A percentile compares a stretch with the other conserved stretches of the same genome.
These are phyloP conservation scores for Hylodesmum podocarpum DNA, from an alignment of 306 rosid species.

Conservation along the genomic window DNA sequence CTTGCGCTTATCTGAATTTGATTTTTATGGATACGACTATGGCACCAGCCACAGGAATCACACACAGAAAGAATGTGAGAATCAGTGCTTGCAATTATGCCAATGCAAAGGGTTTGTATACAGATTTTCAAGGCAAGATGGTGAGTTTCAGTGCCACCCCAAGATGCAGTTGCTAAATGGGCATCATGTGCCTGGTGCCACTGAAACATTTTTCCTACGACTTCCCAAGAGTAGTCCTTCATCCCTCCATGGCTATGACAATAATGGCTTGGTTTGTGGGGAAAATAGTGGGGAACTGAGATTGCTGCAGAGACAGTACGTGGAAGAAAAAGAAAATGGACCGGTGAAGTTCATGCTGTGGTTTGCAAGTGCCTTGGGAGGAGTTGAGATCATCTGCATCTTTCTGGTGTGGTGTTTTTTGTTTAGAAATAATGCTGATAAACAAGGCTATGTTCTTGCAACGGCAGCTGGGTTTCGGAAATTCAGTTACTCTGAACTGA, in stretches of 20 bases:
- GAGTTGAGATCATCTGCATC: background rate
- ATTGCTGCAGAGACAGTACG: background rate
- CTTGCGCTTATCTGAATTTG: background rate
- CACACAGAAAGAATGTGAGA: background rate
- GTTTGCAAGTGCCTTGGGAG: conserved; percentile 19
- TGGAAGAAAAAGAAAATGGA: background rate
- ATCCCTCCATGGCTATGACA: background rate
- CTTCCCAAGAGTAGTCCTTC: background rate
- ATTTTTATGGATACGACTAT: background rate
- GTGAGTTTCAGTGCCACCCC: background rate
- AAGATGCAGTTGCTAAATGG: conserved; percentile 13
- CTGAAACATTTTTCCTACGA: background rate
- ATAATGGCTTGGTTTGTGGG: no score
- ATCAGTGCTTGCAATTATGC: background rate
- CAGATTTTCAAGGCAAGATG: background rate
- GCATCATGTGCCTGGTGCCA: background rate
- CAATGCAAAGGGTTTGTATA: background rate
- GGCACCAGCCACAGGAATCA: background rate
- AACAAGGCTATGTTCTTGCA: background rate
- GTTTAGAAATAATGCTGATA: background rate
- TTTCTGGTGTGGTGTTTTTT: conserved; percentile 3
- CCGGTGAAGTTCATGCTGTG: background rate
- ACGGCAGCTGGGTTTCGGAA: conserved; percentile 1
- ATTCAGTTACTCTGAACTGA: conserved; percentile 15
- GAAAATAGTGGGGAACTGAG: background rate